These are phyloP conservation scores for Populus simonii DNA, from an alignment of 345 rosid genomes.

Conservation along the genomic window DNA sequence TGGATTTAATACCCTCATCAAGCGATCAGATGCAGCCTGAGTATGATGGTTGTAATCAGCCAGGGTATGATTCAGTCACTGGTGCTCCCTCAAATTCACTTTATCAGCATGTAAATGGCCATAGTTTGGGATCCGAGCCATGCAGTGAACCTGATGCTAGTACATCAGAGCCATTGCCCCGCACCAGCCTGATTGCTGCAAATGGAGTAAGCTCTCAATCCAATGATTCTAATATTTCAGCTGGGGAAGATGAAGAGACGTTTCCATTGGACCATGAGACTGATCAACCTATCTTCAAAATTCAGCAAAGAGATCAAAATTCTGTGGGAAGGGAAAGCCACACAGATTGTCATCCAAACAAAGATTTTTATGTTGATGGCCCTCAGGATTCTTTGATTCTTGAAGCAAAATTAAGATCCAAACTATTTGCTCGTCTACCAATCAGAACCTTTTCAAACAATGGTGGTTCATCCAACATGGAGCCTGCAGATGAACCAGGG, in stretches of 20 bases:
- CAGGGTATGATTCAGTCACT: slow-evolving; percentile 24
- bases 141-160: slow-evolving; percentile 90
- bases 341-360: slow-evolving; percentile 12
- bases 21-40: slow-evolving; percentile 40
- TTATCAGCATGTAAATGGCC: slow-evolving; percentile 40
- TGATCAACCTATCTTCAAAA: slow-evolving; percentile 33
- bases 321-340: slow-evolving; percentile 31
- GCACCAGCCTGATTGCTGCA: slow-evolving; percentile 40
- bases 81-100: slow-evolving; percentile 24
- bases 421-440: slow-evolving; percentile 66
- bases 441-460: slow-evolving; percentile 44
- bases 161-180: slow-evolving; percentile 71
- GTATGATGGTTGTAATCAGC: slow-evolving; percentile 31
- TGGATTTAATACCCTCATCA: slow-evolving; percentile 42
- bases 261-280: slow-evolving; percentile 49
- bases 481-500: slow-evolving; percentile 44
- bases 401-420: slow-evolving; percentile 83
- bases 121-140: slow-evolving; percentile 61
- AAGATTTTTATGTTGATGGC: slow-evolving; percentile 23
- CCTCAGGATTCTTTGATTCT: slow-evolving; percentile 56
- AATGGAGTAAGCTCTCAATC: slow-evolving; percentile 52
- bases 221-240: slow-evolving; percentile 47
- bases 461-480: slow-evolving; percentile 37
- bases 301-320: slow-evolving; percentile 30
- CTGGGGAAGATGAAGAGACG: slow-evolving; percentile 59